Base-by-base conservation (phyloP, 2,329 filamentous ascomycete species). In the Colletotrichum brevisporum region DNA sequence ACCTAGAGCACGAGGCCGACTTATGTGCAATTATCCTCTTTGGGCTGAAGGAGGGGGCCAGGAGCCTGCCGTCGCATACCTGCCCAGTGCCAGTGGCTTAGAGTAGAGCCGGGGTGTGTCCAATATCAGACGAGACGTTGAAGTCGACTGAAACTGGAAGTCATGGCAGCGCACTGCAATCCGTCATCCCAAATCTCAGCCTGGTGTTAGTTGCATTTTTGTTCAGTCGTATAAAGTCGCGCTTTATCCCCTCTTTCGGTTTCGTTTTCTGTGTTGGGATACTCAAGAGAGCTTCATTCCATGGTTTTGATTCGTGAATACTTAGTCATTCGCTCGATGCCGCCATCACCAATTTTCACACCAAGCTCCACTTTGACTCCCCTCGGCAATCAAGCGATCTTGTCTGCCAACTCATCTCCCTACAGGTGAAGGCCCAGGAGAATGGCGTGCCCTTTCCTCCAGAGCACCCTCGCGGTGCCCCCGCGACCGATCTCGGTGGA, bases 391-490 rank as follows among this genome's bases (percentile, higher is more conserved):
- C 50, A 52, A 8, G 5, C 50, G 24, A 26, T n/a, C 24, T n/a
- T 16, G 26, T 45, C 48, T 43, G 54, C 53, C 16, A 43, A 43
- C 41, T n/a, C 41, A 43, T 43, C 41, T 15, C 16, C 36, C 12
- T 18, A 27, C 47, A 12, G n/a, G 31, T 50, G 16, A 66, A 50
- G 9, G 21, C 21, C 8, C 6, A 50, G 18, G 16, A 47, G 16
- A n/a, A 69, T 69, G 66, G 66, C 66, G 10, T 69, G 66, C 31
- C 66, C 66, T n/a, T 69, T 69, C 21, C 66, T 69, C 13, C 66
- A 69, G 21, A 55, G 55, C 62, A 61, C 62, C 12, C 50, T 66
- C 31, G 55, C 66, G 41, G 62, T 66, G 66, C 62, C 62, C 26
- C 62, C 50, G 16, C 50, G 66, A 43, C 66, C 53, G 18, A 39